Evolutionary conservation across 169 alveolate species (phyloP).

Genomic region (Theileria annulata): DNA sequence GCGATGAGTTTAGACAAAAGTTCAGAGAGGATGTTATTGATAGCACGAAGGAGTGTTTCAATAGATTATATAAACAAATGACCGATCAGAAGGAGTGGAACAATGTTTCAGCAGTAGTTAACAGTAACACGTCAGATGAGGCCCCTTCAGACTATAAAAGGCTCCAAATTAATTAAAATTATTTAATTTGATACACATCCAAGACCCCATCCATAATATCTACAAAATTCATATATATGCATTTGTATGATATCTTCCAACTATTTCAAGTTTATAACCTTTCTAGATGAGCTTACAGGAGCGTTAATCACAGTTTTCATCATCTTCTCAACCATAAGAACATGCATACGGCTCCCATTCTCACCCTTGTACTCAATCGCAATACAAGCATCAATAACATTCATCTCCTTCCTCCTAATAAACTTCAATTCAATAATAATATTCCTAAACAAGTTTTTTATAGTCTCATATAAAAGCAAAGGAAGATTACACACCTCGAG

Average conservation of each 20-base stretch:
- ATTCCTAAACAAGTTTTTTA: constrained; percentile 1
- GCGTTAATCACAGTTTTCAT: constrained; percentile 24
- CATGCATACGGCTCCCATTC: constrained; percentile 42
- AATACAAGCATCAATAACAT: constrained; percentile 24
- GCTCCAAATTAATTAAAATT: neutral
- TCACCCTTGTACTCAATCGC: constrained; percentile 49
- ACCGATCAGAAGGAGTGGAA: constrained; percentile 35
- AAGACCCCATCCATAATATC: constrained; percentile 12
- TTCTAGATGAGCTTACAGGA: constrained; percentile 33
- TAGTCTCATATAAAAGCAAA: neutral
- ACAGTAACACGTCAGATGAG: constrained; percentile 39
- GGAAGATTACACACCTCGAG: neutral
- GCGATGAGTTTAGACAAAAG: constrained; percentile 43
- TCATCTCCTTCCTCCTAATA: constrained; percentile 35
- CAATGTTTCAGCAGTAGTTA: constrained; percentile 58
- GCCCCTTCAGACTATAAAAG: constrained; percentile 24
- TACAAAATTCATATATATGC: neutral
- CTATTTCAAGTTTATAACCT: neutral
- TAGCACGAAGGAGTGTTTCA: constrained; percentile 49
- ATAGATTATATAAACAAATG: constrained; percentile 22
- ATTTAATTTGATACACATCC: constrained; percentile 1
- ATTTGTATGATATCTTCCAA: constrained; percentile 9
- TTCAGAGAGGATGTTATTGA: constrained; percentile 48
- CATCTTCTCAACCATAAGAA: constrained; percentile 37
- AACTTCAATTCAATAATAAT: constrained; percentile 25